Evolutionary conservation across 352 stramenopile genomes (phyloP), one percentile per base, ranked within the genome.

Genomic region (Globisporangium abappressorium): DNA sequence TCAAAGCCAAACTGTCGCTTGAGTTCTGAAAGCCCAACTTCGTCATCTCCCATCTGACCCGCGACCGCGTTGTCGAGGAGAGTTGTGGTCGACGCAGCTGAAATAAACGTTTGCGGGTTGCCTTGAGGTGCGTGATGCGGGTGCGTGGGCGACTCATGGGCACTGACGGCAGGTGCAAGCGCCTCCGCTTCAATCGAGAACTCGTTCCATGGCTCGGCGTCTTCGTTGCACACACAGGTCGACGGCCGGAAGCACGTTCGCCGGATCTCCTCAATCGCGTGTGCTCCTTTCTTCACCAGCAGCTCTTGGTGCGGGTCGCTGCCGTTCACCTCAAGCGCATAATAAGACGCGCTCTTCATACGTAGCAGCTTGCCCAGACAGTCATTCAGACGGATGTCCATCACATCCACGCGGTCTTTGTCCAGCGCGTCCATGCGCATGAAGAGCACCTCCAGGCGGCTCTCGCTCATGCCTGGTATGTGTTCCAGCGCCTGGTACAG

Each of bases 1-100:
- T 81, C 70, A 66, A 86, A 91, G 5, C 84, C 84, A 67, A 81
- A 89, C 65, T 84, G 77, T 20, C 84, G 79, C 66, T 91, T 92
- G 41, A 92, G 82, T 56, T 86, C 82, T 22, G 73, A 72, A 36
- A 92, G 77, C 7, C 84, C 82, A 30, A 90, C 70, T 49, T 90
- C 75, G 20, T 79, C 41, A 6, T 28, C 57, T 54, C 69, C 55
- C 18, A 43, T 26, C 43, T 51, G 43, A 49, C 3, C 28, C 11
- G 49, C 8, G 5, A 43, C 7, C 8, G 36, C 26, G 0, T 22
- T 43, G 38, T 63, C 54, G n/a, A 59, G 47, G 12, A 66, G 47
- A 14, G 51, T 22, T 5, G 46, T 26, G n/a, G 41, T 49, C 24
- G 62, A 66, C 30, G 20, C 28, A 22, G 30, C 28, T 28, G 55